Conservation (phyloP, 345 rosid species). For the Microthlaspi erraticum region DNA sequence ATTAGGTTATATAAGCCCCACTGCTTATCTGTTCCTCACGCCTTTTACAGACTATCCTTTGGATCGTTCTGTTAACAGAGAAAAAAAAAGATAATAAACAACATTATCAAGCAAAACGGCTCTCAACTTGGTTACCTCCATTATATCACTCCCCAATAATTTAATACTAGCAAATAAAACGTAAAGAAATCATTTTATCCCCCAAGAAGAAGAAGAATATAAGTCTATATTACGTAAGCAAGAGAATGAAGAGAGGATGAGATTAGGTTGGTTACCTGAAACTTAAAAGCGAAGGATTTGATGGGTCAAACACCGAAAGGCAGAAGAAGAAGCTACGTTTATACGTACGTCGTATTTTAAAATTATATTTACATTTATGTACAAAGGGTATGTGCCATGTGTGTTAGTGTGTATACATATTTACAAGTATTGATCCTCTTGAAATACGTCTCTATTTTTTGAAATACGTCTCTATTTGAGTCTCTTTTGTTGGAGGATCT, state of each 20-base stretch:
- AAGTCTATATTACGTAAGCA: slow-evolving; percentile 16
- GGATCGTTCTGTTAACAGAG: slow-evolving; percentile 32
- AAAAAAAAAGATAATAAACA: not conserved
- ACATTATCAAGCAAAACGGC: slow-evolving; percentile 30
- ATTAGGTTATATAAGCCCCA: slow-evolving; percentile 14
- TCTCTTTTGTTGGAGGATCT: slow-evolving; percentile 62
- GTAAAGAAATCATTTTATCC: not conserved
- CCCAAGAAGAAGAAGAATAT: not conserved
- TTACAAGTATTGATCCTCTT: slow-evolving; percentile 26
- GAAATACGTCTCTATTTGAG: slow-evolving; percentile 45
- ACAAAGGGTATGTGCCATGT: not conserved
- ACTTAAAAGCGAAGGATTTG: slow-evolving; percentile 40
- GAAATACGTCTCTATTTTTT: slow-evolving; percentile 42
- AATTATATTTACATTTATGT: not conserved
- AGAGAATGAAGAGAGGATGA: slow-evolving; percentile 1
- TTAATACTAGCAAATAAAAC: slow-evolving; percentile 1
- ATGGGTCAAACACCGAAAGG: slow-evolving; percentile 39
- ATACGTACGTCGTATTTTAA: slow-evolving; percentile 33
- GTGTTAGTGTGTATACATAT: slow-evolving; percentile 18
- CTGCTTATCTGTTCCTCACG: slow-evolving; percentile 11
- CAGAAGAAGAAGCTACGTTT: slow-evolving; percentile 27
- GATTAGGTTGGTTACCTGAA: slow-evolving; percentile 52
- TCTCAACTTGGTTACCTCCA: slow-evolving; percentile 15
- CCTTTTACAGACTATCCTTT: slow-evolving; percentile 33
- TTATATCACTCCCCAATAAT: not conserved